Conservation (phyloP, 148 eudicot species). For the Heliosperma pusillum region DNA sequence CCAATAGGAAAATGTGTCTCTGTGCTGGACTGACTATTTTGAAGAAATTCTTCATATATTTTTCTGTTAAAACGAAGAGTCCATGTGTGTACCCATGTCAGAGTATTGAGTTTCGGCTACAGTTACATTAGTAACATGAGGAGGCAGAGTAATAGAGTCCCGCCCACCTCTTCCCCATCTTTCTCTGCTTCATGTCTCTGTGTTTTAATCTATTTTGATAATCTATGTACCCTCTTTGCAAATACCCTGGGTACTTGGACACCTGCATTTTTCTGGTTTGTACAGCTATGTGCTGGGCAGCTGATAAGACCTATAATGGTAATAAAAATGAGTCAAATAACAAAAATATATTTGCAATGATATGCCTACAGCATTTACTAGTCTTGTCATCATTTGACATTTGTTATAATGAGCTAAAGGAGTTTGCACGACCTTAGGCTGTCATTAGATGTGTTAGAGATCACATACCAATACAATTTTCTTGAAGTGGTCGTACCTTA, state of each 20-base stretch:
- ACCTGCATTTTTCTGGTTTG: not conserved
- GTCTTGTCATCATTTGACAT: not conserved
- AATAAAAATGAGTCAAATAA: not conserved
- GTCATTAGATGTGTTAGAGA: not conserved
- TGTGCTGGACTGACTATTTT: not conserved
- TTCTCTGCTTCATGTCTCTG: not conserved
- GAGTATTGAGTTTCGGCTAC: too few species aligned
- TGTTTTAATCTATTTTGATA: constrained; percentile 1
- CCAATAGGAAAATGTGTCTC: not conserved
- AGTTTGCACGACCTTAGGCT: not conserved
- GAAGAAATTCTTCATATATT: not conserved
- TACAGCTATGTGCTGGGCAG: not conserved
- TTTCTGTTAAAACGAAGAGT: too few species aligned
- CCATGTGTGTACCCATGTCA: too few species aligned
- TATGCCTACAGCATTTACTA: not conserved
- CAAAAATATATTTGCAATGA: not conserved
- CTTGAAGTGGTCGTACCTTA: too few species aligned
- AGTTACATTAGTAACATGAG: too few species aligned
- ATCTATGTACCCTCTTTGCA: not conserved
- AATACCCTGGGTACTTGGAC: not conserved
- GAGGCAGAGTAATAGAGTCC: too few species aligned
- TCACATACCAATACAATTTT: too few species aligned
- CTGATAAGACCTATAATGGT: not conserved
- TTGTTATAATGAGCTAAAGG: not conserved
- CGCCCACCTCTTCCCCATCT: not conserved